Base-by-base conservation (phyloP, 176 grass and related monocot genomes). In the Carex cristatella region DNA sequence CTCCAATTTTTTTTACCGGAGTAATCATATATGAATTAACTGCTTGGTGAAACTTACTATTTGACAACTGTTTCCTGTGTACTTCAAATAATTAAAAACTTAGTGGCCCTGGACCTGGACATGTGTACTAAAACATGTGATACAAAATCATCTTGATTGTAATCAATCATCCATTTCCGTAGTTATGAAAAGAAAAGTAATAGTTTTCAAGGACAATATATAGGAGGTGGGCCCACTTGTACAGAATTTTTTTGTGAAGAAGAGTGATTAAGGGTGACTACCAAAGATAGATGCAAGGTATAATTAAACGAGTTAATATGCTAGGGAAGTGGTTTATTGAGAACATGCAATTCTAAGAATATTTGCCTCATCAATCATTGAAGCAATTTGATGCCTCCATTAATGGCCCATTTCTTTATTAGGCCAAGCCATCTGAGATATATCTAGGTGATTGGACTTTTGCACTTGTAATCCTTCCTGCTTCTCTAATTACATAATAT, bases 341-440 rank as follows among this genome's bases (percentile, higher is more conserved):
- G 81, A 66, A 66, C 81, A 83, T 83, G 81, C 81, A 83, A 69
- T 63, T 83, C 46, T 33, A 83, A 55, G 11, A 83, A 83, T 83
- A 83, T 83, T 83, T 83, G 13, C 61, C 81, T 3, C 59, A 69
- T 37, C 81, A 83, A 83, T 83, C 63, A 83, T 83, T 83, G 81
- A 83, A 31, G 38, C 81, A 83, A 51, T 83, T 83, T 35, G 18
- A 83, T 83, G 40, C 81, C 81, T 83, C 61, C 81, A 69, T 83
- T 69, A 83, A 55, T 83, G 40, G 18, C 10, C 19, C 16, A 31
- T 69, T 83, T 83, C 61, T 83, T 83, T 69, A 83, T 83, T 56
- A 83, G 63, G 63, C 44, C 56, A 68, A 69, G 12, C 62, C 63
- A 83, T 53, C 46, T 53, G 40, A 31, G 12, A 32, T 83, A 48